Evolutionary conservation across 352 stramenopile species (phyloP).

Genomic region (Phytophthora macrochlamydospora): DNA sequence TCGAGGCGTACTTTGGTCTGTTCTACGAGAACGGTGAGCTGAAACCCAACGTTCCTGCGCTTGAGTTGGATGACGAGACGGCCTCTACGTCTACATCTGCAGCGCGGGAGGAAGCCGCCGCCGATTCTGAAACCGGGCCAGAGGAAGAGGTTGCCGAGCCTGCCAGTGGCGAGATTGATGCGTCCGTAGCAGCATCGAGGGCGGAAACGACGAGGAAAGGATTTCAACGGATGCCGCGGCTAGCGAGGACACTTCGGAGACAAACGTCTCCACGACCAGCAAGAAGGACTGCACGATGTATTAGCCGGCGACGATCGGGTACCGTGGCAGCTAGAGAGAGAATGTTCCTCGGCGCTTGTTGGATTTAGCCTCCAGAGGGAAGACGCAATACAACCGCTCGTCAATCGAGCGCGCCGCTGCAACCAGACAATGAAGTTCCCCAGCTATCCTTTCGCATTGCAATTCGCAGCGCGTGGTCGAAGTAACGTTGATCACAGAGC

Average conservation of each 20-base stretch:
- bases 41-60: not conserved
- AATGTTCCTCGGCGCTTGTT: not conserved
- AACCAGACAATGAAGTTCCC: not conserved
- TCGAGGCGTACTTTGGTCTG: conserved; percentile 57
- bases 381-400: not conserved
- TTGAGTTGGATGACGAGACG: not conserved
- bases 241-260: conserved; percentile 15
- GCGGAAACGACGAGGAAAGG: not conserved
- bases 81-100: not conserved
- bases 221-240: not conserved
- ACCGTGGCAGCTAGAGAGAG: not conserved
- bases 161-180: no score
- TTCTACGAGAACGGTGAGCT: conserved; percentile 36
- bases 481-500: not conserved
- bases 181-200: not conserved
- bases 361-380: not conserved
- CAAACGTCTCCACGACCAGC: conserved; percentile 10
- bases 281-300: not conserved
- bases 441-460: not conserved
- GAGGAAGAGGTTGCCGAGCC: no score
- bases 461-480: not conserved
- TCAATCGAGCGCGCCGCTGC: not conserved
- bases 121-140: no score
- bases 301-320: not conserved
- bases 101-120: not conserved